Conservation (phyloP, 2,329 filamentous ascomycete genomes). For the Penicillium aurantiogriseum region DNA sequence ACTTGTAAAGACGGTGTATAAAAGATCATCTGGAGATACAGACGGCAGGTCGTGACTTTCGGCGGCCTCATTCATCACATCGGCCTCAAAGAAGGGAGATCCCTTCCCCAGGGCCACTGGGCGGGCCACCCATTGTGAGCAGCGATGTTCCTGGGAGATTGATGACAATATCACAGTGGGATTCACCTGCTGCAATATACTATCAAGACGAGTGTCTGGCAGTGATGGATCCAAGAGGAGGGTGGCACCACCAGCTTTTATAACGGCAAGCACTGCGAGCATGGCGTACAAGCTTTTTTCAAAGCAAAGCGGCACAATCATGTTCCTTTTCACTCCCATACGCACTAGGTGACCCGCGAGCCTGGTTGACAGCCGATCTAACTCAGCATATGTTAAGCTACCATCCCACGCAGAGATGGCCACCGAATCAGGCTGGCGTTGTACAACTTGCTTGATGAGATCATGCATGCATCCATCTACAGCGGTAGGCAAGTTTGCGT, state of each 20-base stretch:
- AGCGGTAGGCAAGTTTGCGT: background rate
- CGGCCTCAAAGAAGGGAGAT: background rate
- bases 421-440: background rate
- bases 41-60: background rate
- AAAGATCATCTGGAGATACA: background rate
- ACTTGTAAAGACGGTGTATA: background rate
- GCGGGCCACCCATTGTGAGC: background rate
- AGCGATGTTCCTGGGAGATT: background rate
- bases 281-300: constrained; percentile 1
- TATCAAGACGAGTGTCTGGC: background rate
- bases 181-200: background rate
- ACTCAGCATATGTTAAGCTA: background rate
- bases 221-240: background rate
- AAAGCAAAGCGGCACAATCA: background rate
- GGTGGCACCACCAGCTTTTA: background rate
- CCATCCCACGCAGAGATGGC: constrained; percentile 1
- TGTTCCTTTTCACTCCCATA: background rate
- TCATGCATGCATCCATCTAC: background rate
- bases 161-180: background rate
- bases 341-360: background rate
- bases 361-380: background rate
- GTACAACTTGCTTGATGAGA: background rate
- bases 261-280: background rate
- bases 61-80: background rate
- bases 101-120: background rate